Conservation (phyloP, 139 green algal species). For the Closterium sp. region DNA sequence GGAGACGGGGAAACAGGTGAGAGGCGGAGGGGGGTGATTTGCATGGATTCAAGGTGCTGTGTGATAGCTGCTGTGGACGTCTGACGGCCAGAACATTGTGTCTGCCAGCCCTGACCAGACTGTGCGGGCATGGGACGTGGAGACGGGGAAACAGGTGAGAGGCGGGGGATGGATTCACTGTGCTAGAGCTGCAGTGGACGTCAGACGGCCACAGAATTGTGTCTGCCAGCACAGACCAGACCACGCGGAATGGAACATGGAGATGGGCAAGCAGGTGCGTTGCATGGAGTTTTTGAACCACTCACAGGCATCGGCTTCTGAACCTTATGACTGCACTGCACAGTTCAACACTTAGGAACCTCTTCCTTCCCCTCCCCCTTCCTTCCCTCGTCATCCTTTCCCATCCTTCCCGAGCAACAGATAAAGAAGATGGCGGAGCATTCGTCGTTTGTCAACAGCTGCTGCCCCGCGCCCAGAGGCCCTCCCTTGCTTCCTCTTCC, state of each 20-base stretch:
- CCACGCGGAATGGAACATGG: conserved; percentile 51
- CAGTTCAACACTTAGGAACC: no score
- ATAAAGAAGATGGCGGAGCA: conserved; percentile 83
- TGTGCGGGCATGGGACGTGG: conserved; percentile 52
- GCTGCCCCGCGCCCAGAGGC: conserved; percentile 56
- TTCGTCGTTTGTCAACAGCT: conserved; percentile 86
- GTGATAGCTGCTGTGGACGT: conserved; percentile 81
- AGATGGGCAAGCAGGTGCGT: conserved; percentile 50
- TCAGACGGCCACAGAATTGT: conserved; percentile 77
- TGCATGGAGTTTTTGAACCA: no score
- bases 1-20: no score
- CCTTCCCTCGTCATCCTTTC: no score
- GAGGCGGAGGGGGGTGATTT: no score
- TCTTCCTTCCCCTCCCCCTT: no score
- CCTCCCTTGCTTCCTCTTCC: conserved; percentile 36
- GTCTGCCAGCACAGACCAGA: conserved; percentile 80
- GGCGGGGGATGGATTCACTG: no score
- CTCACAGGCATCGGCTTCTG: no score
- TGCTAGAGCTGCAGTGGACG: conserved; percentile 92
- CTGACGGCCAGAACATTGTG: conserved; percentile 77
- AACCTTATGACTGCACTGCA: no score
- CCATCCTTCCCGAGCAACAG: conserved; percentile 18
- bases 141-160: conserved; percentile 52
- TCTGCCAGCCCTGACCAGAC: conserved; percentile 82
- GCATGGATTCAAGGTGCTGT: not conserved